Percentiles rank a stretch among this genome's conserved stretches.
phyloP scores from a whole-genome alignment of 1,284 basidiomycete genomes.

The Kalmanozyma brasiliensis region DNA sequence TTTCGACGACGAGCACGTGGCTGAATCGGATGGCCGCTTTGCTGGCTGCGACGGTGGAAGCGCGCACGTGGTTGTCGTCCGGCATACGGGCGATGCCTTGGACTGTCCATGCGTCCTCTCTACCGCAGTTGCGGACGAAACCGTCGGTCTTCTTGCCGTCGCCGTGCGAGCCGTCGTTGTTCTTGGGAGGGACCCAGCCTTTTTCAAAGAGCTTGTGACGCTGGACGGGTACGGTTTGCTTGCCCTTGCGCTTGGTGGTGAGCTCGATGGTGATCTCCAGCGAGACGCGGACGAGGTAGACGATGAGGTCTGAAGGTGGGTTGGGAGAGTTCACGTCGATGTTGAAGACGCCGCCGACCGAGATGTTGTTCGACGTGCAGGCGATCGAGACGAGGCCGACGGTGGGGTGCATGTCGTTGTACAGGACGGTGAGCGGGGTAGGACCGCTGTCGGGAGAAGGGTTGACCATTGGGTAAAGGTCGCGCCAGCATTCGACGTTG shows the following conservation, averaged over 20 bases:
- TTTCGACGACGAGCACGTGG: constrained; percentile 64
- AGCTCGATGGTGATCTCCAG: constrained; percentile 66
- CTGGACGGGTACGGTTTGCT: constrained; percentile 61
- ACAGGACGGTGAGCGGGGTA: constrained; percentile 64
- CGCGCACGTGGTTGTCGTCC: constrained; percentile 65
- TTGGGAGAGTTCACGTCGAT: constrained; percentile 66
- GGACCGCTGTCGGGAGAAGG: constrained; percentile 63
- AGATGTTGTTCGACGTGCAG: constrained; percentile 67
- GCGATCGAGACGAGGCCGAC: constrained; percentile 65
- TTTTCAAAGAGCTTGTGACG: constrained; percentile 65
- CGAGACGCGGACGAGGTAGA: constrained; percentile 65
- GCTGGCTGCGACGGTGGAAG: constrained; percentile 59
- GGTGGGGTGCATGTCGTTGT: constrained; percentile 67
- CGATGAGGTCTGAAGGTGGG: constrained; percentile 62
- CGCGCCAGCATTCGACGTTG: constrained; percentile 64
- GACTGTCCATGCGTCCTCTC: constrained; percentile 64
- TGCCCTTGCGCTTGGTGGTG: constrained; percentile 54
- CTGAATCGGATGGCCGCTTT: constrained; percentile 61
- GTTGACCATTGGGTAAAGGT: constrained; percentile 67
- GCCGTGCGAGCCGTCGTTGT: constrained; percentile 56
- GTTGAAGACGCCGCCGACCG: constrained; percentile 67
- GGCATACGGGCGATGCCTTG: constrained; percentile 66
- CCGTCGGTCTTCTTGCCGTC: constrained; percentile 63
- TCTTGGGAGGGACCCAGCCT: constrained; percentile 63
- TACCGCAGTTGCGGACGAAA: constrained; percentile 54